phyloP scores from a whole-genome alignment of 306 rosid genomes.

The Corylus americana region DNA sequence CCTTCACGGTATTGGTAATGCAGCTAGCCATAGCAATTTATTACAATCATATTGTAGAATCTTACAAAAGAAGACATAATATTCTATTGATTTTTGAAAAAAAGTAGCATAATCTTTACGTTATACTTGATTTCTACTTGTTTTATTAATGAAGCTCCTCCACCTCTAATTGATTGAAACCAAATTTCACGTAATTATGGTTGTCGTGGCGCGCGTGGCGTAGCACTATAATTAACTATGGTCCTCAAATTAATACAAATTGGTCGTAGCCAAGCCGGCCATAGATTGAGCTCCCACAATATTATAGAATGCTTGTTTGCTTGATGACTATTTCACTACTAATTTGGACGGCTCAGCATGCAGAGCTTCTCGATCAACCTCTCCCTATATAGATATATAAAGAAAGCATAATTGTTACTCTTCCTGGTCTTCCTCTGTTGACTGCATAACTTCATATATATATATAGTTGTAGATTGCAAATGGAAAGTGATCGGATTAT shows the following conservation, averaged over 20 bases:
- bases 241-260: not conserved
- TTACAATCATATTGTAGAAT: no score
- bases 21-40: no score
- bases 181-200: not conserved
- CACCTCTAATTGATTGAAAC: not conserved
- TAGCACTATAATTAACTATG: constrained; percentile 3
- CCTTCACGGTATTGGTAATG: no score
- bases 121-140: no score
- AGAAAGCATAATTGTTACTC: no score
- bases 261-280: not conserved
- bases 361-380: not conserved
- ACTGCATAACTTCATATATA: not conserved
- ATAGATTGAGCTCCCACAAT: not conserved
- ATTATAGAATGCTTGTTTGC: not conserved
- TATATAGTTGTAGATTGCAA: not conserved
- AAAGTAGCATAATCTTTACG: no score
- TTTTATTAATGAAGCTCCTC: no score
- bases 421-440: no score
- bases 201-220: not conserved
- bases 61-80: no score
- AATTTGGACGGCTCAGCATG: not conserved
- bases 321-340: not conserved
- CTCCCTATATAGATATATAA: not conserved
- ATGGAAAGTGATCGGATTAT: not conserved
- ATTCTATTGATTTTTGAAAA: no score